Conservation (phyloP, 164 flowering plant species). For the Paratinospora sagittata region DNA sequence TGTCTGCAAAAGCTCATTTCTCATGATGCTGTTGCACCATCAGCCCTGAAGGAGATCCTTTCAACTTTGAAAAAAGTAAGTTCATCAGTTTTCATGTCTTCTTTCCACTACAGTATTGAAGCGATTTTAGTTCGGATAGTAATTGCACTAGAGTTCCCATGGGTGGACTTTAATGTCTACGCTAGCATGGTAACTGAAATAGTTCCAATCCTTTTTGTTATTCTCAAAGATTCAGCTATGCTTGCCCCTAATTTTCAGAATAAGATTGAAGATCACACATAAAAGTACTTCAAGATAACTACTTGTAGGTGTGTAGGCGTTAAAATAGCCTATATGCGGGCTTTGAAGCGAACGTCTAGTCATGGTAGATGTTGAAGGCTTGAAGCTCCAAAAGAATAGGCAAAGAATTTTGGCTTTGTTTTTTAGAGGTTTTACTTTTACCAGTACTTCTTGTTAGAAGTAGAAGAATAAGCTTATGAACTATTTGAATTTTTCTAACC, state of each 20-base stretch:
- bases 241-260: not conserved
- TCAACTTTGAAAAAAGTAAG: slow-evolving; percentile 82
- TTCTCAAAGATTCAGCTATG: not conserved
- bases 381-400: no score
- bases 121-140: not conserved
- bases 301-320: not conserved
- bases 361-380: no score
- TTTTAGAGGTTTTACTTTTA: no score
- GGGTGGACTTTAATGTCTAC: not conserved
- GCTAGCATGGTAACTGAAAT: not conserved
- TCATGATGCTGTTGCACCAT: slow-evolving; percentile 79
- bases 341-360: no score
- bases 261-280: not conserved
- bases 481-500: no score
- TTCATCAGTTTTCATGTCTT: not conserved
- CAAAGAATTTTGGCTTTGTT: no score
- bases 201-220: not conserved
- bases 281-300: not conserved
- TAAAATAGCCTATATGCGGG: no score
- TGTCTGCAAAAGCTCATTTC: slow-evolving; percentile 93
- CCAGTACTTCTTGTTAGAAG: no score
- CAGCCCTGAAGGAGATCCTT: slow-evolving; percentile 79
- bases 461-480: no score
- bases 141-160: not conserved
- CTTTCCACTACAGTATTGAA: not conserved